Base-by-base conservation (phyloP, 2,329 filamentous ascomycete species). In the Pseudohalonectria lignicola region DNA sequence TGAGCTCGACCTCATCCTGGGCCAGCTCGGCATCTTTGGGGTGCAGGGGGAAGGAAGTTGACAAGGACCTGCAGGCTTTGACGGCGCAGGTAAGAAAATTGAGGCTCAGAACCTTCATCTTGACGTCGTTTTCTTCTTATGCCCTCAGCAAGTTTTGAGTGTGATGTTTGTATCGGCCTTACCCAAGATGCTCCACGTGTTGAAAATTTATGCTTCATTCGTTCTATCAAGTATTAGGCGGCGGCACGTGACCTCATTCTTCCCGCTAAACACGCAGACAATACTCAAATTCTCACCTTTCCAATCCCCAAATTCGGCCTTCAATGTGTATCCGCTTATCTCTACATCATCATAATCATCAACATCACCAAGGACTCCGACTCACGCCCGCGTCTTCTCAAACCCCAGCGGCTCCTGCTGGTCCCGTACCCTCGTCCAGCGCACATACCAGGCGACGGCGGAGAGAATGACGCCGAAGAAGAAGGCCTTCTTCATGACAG, bases 61-160 rank as follows among this genome's bases (percentile, higher is more conserved):
- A 69, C 23, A 81, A 79, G 41, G 78, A 74, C 64, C 93, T 94
- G 81, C 92, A 98, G 40, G 83, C 71, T 70, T 95, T 96, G 56
- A 93, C 83, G 44, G 92, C 90, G 69, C 92, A 98, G 52, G 86
- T 92, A 47, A 96, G 69, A 63, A 98, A 98, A 64, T 96, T 96
- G 53, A 94, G 80, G 43, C 87, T 95, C 37, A 96, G 76, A 45
- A 96, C 69, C 62, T 96, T 96, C 92, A 98, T 98, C 43, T 49
- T 59, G 37, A 11, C 29, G 16, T n/a, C 19, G 34, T 37, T 31
- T 33, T 25, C 15, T 29, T 9, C 3, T 26, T 21, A n/a, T 28
- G 16, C 31, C 13, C 5, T 31, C 20, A 5, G 4, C 29, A 4
- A 10, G 25, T 20, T 31, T 29, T 31, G n/a, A n/a, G n/a, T n/a